Percentiles rank a stretch among this genome's conserved stretches.
These are phyloP conservation scores for Ilex asprella DNA, from an alignment of 257 asterid species.

Conservation along the genomic window DNA sequence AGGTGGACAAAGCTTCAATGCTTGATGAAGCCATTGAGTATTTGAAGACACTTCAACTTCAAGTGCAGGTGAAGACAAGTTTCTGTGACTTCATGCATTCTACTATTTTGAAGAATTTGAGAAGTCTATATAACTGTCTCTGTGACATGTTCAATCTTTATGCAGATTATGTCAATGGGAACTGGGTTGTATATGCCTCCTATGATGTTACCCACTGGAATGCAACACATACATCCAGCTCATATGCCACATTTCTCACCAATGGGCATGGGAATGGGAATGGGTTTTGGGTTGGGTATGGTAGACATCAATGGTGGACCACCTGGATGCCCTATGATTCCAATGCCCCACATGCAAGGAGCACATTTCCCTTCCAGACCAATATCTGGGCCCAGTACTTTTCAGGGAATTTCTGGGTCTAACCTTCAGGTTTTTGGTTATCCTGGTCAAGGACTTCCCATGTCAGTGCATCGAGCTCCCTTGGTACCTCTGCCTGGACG, in stretches of 20 bases:
- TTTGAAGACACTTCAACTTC: slow-evolving; percentile 92
- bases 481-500: slow-evolving; percentile 35
- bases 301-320: slow-evolving; percentile 59
- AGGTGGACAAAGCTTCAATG: slow-evolving; percentile 99
- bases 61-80: slow-evolving; percentile 71
- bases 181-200: slow-evolving; percentile 82
- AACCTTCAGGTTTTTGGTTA: slow-evolving; percentile 42
- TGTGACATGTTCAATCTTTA: slow-evolving; percentile 4
- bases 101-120: not conserved
- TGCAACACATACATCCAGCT: slow-evolving; percentile 68
- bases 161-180: slow-evolving; percentile 94
- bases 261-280: slow-evolving; percentile 63
- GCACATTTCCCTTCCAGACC: slow-evolving; percentile 40
- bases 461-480: slow-evolving; percentile 38
- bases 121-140: slow-evolving; percentile 2
- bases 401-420: slow-evolving; percentile 46
- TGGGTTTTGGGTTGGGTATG: slow-evolving; percentile 69
- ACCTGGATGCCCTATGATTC: slow-evolving; percentile 47
- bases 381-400: slow-evolving; percentile 33
- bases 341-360: slow-evolving; percentile 46
- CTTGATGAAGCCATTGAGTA: slow-evolving; percentile 98
- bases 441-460: slow-evolving; percentile 51
- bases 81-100: slow-evolving; percentile 2
- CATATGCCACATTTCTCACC: slow-evolving; percentile 60
- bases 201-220: slow-evolving; percentile 69